phyloP scores from a whole-genome alignment of 371 early-diverging fungal species.

The Mucor saturninus region DNA sequence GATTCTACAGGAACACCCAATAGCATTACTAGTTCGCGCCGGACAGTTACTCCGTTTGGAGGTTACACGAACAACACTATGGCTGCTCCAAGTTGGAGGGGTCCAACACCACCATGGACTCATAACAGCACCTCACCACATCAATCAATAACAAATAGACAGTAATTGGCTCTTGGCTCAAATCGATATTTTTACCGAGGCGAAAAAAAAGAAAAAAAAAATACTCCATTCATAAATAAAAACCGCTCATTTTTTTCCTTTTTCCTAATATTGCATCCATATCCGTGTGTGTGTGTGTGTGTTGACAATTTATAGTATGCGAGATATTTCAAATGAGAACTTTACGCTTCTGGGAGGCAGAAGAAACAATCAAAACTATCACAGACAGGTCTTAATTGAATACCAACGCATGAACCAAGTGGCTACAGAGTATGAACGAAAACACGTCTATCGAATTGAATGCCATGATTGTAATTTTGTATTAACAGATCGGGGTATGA shows the following conservation, averaged over 20 bases:
- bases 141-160: constrained; percentile 12
- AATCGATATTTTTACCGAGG: background rate
- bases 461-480: constrained; percentile 37
- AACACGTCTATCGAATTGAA: constrained; percentile 45
- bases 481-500: constrained; percentile 49
- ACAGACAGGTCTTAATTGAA: constrained; percentile 29
- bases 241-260: background rate
- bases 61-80: background rate
- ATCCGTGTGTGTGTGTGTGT: background rate
- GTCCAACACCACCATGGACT: constrained; percentile 36
- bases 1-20: background rate
- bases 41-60: constrained; percentile 16
- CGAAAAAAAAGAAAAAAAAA: constrained; percentile 10
- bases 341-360: background rate
- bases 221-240: background rate
- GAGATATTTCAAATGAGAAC: background rate
- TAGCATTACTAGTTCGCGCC: background rate
- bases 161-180: background rate
- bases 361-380: constrained; percentile 6
- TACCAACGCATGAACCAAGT: constrained; percentile 32
- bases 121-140: constrained; percentile 5
- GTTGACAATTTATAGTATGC: background rate
- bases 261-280: background rate
- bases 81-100: constrained; percentile 21
- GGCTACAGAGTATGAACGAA: constrained; percentile 37